Conservation (phyloP, 257 asterid species). For the Solanum habrochaites region DNA sequence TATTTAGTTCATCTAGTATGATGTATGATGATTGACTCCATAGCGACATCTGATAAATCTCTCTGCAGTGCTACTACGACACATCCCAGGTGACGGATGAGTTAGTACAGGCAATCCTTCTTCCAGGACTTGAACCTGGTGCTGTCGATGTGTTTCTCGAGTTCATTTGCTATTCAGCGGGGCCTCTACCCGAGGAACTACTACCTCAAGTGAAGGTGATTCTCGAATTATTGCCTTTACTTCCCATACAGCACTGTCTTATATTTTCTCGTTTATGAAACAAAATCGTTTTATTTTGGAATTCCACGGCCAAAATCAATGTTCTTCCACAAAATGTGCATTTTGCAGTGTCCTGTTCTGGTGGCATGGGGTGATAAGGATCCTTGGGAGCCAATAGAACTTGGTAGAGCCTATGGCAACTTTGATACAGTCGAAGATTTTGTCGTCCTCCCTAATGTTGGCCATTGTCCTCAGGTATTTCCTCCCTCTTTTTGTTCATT, state of each 20-base stretch:
- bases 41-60: not conserved
- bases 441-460: constrained; percentile 72
- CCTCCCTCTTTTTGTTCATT: not conserved
- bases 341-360: constrained; percentile 70
- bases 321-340: not conserved
- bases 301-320: not conserved
- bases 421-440: constrained; percentile 75
- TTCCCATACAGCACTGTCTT: not conserved
- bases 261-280: not conserved
- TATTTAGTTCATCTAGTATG: not conserved
- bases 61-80: constrained; percentile 81
- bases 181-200: constrained; percentile 94
- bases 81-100: constrained; percentile 90
- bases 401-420: constrained; percentile 58
- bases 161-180: constrained; percentile 91
- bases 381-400: constrained; percentile 97
- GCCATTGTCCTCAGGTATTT: constrained; percentile 95
- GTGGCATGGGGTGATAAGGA: constrained; percentile 97
- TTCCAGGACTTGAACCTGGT: constrained; percentile 86
- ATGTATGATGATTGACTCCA: not conserved
- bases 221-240: not conserved
- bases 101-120: constrained; percentile 69
- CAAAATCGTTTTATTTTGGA: not conserved
- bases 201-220: constrained; percentile 78
- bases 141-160: constrained; percentile 95